Conservation (phyloP, 1,284 basidiomycete species). For the Boletus albobrunnescens region DNA sequence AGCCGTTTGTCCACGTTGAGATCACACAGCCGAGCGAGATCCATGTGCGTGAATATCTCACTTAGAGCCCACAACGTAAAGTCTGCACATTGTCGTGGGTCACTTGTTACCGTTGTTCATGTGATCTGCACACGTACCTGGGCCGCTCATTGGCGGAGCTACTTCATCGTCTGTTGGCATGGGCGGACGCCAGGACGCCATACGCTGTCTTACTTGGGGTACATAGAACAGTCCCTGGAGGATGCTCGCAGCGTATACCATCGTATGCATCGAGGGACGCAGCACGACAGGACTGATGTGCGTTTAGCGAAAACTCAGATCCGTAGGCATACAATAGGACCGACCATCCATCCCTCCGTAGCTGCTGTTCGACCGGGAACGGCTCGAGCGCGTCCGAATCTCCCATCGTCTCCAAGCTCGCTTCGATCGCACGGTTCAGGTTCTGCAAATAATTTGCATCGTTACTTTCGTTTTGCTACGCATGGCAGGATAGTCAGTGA, state of each 20-base stretch:
- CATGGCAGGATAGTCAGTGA: constrained; percentile 2
- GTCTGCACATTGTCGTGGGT: constrained; percentile 28
- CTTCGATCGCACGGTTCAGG: constrained; percentile 63
- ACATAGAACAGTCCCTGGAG: constrained; percentile 63
- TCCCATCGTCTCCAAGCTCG: constrained; percentile 45
- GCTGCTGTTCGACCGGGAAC: constrained; percentile 44
- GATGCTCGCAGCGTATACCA: constrained; percentile 57
- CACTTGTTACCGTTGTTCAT: background rate
- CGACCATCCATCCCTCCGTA: constrained; percentile 58
- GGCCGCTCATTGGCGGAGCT: constrained; percentile 26
- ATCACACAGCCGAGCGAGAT: constrained; percentile 43
- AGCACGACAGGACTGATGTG: constrained; percentile 56
- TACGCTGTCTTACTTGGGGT: constrained; percentile 57
- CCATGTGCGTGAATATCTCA: constrained; percentile 64
- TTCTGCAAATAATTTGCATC: constrained; percentile 50
- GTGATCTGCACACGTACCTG: constrained; percentile 30
- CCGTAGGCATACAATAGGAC: constrained; percentile 16
- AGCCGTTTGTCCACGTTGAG: constrained; percentile 40
- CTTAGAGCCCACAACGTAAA: constrained; percentile 49
- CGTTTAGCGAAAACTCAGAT: background rate
- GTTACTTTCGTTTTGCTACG: constrained; percentile 33
- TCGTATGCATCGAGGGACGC: constrained; percentile 48
- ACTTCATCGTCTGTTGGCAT: constrained; percentile 21
- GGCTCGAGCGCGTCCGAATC: constrained; percentile 36
- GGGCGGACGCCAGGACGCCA: constrained; percentile 48